Evolutionary conservation across 129 eudicot species (phyloP), one percentile per base, ranked within the genome.

Genomic region (Pulicaria dysenterica): DNA sequence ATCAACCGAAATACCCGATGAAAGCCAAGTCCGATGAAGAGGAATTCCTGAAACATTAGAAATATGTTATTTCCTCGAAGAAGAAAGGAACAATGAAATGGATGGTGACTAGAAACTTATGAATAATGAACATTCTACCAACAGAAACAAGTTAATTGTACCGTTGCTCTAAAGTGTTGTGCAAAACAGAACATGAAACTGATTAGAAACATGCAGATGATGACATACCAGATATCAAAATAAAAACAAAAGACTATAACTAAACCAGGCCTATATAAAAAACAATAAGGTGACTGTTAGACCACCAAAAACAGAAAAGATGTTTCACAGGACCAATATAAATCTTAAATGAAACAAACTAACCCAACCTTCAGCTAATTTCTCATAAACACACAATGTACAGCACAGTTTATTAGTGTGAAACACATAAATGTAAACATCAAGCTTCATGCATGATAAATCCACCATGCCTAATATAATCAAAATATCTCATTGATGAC

Each of bases 41-140:
- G 6, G 70, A 75, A n/a, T 13, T n/a, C 67, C 80, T 56, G 80
- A 42, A 55, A 75, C 8, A 56, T 43, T 15, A 51, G 8, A 11
- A 24, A 42, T 19, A 42, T 74, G 54, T 55, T 14, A 65, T 64
- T 3, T 5, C 54, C 73, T 54, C 15, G 45, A 63, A 74, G 24
- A 38, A 53, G 34, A 39, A 74, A 40, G 45, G 19, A 8, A 47
- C 56, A 53, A 48, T 12, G 31, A 24, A 24, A 24, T 2, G 37
- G n/a, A 31, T 50, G 47, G 44, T 14, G 63, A 70, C 50, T 55
- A 54, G 48, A 15, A 45, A 56, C 24, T 7, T 12, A 11, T 16
- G 55, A 40, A 12, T 57, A 12, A 19, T 8, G 6, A 48, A 47
- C 31, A 16, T 39, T 37, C 31, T 67, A 67, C 59, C 42, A 44